A percentile compares a stretch with the other conserved stretches of the same genome.
Conservation (phyloP, 2,329 filamentous ascomycete genomes). For the Nectriaceae sp. region DNA sequence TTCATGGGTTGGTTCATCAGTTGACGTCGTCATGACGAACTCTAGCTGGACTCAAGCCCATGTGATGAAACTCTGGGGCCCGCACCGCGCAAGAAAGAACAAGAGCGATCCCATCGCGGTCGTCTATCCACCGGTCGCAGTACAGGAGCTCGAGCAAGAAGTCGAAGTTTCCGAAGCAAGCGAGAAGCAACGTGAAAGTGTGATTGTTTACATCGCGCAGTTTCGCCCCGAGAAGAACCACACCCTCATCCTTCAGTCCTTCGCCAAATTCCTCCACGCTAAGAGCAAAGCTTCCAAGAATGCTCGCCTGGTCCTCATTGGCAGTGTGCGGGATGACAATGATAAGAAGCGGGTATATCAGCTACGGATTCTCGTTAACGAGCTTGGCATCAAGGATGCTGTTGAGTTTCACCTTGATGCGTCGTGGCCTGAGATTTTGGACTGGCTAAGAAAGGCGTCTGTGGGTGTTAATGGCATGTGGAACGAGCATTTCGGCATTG, state of each 20-base stretch:
- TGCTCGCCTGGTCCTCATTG: constrained; percentile 79
- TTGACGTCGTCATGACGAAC: constrained; percentile 97
- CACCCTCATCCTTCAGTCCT: constrained; percentile 80
- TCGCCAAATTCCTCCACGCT: constrained; percentile 71
- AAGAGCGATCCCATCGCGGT: constrained; percentile 63
- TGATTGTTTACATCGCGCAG: constrained; percentile 91
- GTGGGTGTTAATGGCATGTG: constrained; percentile 98
- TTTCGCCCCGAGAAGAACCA: constrained; percentile 99
- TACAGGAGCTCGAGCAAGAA: constrained; percentile 75
- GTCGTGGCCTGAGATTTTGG: constrained; percentile 82
- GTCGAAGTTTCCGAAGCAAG: constrained; percentile 71
- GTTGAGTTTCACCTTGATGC: constrained; percentile 91
- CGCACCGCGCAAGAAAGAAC: constrained; percentile 48
- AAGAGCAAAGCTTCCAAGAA: constrained; percentile 49
- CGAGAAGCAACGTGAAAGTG: constrained; percentile 69
- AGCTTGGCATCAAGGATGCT: constrained; percentile 78
- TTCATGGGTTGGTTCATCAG: constrained; percentile 75
- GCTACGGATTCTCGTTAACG: constrained; percentile 80
- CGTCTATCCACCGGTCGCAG: constrained; percentile 90
- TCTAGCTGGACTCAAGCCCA: constrained; percentile 91
- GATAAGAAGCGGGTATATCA: constrained; percentile 87
- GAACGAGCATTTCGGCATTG: constrained; percentile 99
- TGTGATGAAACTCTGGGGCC: constrained; percentile 78
- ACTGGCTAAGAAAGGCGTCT: constrained; percentile 74
- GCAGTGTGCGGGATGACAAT: constrained; percentile 83